Base-by-base conservation (phyloP, 139 green algal genomes). In the Micractinium conductrix region DNA sequence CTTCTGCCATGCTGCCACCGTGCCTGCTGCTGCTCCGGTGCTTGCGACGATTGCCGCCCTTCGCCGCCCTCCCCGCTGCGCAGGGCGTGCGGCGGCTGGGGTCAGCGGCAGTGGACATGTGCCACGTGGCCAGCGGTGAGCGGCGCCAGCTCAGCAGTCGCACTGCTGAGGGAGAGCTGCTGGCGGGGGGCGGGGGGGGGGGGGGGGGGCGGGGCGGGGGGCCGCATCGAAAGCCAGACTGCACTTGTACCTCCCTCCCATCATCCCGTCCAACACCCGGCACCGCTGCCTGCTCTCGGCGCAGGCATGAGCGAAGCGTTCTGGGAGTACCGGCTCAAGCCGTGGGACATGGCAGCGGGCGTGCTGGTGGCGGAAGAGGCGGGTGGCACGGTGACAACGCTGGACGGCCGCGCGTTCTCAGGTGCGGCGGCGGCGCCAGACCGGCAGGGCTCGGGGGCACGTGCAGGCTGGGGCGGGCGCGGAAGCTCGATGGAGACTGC, bases 41-140 rank as follows among this genome's bases (percentile, higher is more conserved):
- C n/a, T n/a, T n/a, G n/a, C n/a, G n/a, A n/a, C n/a, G n/a, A n/a
- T n/a, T n/a, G n/a, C n/a, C n/a, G n/a, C n/a, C n/a, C n/a, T n/a
- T n/a, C n/a, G n/a, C n/a, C n/a, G n/a, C n/a, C n/a, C n/a, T n/a
- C n/a, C n/a, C n/a, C n/a, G n/a, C n/a, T n/a, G n/a, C 35, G 37
- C 68, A 93, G 69, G 94, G 93, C 7, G 96, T 98, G 74, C 78
- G 96, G 38, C 85, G 96, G 26, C 90, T 98, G 33, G 96, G 96
- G 3, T 94, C 96, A n/a, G 96, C 96, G 26, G 91, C 95, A 14
- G 93, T 98, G 38, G 95, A 98, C 87, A 91, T 98, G 74, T 98
- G 95, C 88, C 95, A 98, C 73, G 94, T 98, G 58, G 95, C 93
- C 28, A 83, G 94, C 24, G 95, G 92, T 94, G 76, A 48, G 84